These are phyloP conservation scores for Candida coquimbonensis DNA, from an alignment of 805 yeast genomes.

Conservation along the genomic window DNA sequence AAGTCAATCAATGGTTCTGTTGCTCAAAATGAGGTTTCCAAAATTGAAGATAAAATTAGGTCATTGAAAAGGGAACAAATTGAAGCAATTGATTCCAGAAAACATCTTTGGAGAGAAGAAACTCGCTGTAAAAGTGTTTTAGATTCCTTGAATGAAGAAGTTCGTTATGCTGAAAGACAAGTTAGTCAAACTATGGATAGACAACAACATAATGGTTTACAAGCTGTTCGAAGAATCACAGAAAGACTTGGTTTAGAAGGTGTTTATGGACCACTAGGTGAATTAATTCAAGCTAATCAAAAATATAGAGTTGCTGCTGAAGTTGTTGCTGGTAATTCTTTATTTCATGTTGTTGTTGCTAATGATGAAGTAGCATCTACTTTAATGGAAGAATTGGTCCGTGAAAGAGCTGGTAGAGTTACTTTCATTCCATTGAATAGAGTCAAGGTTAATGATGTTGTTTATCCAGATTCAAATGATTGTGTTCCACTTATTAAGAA, in stretches of 20 bases:
- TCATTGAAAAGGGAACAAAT: constrained; percentile 34
- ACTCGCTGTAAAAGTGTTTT: constrained; percentile 51
- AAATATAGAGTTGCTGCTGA: constrained; percentile 84
- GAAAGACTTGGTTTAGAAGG: constrained; percentile 49
- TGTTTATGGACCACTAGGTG: constrained; percentile 83
- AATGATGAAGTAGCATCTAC: constrained; percentile 75
- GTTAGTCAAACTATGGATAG: constrained; percentile 74
- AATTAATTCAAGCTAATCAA: constrained; percentile 71
- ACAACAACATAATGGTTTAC: constrained; percentile 59
- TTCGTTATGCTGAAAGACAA: constrained; percentile 48
- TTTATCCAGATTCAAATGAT: constrained; percentile 54
- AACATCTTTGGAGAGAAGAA: constrained; percentile 73
- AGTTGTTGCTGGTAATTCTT: constrained; percentile 78
- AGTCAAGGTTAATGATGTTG: constrained; percentile 33
- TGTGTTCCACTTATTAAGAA: constrained; percentile 76
- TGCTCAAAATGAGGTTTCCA: constrained; percentile 26
- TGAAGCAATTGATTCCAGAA: constrained; percentile 56
- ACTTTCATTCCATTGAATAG: constrained; percentile 89
- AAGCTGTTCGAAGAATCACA: constrained; percentile 59
- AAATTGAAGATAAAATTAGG: constrained; percentile 24
- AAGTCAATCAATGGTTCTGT: constrained; percentile 32
- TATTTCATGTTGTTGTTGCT: constrained; percentile 88
- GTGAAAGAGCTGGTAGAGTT: constrained; percentile 72
- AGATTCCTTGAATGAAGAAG: constrained; percentile 49
- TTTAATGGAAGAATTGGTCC: constrained; percentile 67